Conservation (phyloP, 2,329 filamentous ascomycete species). For the Cadophora gregata region DNA sequence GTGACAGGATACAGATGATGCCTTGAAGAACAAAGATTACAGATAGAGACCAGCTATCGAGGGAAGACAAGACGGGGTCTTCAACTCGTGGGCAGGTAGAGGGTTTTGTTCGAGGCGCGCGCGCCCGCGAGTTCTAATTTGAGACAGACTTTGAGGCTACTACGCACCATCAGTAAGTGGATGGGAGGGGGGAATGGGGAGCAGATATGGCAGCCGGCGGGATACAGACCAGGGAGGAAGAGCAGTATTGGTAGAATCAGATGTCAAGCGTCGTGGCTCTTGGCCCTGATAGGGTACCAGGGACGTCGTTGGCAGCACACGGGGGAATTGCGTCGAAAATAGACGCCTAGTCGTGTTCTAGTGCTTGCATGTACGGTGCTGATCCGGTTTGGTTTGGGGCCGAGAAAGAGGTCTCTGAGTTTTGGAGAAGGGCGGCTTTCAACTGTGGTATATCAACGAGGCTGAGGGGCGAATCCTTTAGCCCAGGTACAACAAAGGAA, state of each 20-base stretch:
- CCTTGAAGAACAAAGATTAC: slow-evolving; percentile 37
- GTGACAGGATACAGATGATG: slow-evolving; percentile 22
- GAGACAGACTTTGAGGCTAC: slow-evolving; percentile 38
- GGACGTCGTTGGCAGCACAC: slow-evolving; percentile 28
- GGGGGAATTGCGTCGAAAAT: slow-evolving; percentile 36
- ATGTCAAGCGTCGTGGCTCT: slow-evolving; percentile 25
- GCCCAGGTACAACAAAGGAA: slow-evolving; percentile 8
- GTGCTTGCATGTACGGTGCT: slow-evolving; percentile 30
- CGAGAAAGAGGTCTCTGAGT: background rate
- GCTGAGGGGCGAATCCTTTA: slow-evolving; percentile 27
- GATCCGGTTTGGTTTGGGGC: slow-evolving; percentile 13
- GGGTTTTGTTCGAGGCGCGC: slow-evolving; percentile 43
- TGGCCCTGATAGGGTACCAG: slow-evolving; percentile 34
- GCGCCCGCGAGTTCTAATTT: slow-evolving; percentile 40
- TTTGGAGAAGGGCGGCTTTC: background rate
- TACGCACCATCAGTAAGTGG: slow-evolving; percentile 33
- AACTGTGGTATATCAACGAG: slow-evolving; percentile 30
- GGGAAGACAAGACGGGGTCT: slow-evolving; percentile 35
- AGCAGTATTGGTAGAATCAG: slow-evolving; percentile 28
- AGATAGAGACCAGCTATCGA: slow-evolving; percentile 47
- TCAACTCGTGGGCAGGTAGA: slow-evolving; percentile 36
- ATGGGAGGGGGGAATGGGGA: slow-evolving; percentile 35
- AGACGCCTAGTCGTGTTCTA: slow-evolving; percentile 34
- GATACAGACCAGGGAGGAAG: slow-evolving; percentile 30
- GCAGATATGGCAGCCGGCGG: slow-evolving; percentile 35